Percentiles rank a stretch among this genome's conserved stretches.
phyloP scores from a whole-genome alignment of 1,284 basidiomycete genomes.

The Tilletia walkeri region DNA sequence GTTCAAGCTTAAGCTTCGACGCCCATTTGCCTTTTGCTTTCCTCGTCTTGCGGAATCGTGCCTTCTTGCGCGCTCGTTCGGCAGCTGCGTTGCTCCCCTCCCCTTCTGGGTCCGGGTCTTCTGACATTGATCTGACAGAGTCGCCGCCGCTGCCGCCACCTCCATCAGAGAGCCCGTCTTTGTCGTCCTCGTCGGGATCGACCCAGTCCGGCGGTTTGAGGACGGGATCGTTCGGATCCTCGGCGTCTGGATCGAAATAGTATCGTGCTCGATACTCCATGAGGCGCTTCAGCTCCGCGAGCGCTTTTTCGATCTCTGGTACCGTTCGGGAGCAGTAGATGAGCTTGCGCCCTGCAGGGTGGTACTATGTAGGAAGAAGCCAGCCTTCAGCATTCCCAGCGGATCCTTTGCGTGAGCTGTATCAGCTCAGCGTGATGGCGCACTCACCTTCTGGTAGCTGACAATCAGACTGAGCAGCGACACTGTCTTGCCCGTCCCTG shows the following conservation, averaged over 20 bases:
- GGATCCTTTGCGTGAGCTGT: not conserved
- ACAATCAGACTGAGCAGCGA: constrained; percentile 93
- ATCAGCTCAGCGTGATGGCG: not conserved
- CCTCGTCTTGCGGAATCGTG: constrained; percentile 48
- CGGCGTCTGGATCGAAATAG: constrained; percentile 59
- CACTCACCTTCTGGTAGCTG: constrained; percentile 85
- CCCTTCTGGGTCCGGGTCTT: not conserved
- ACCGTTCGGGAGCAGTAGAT: constrained; percentile 99
- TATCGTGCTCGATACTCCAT: constrained; percentile 75
- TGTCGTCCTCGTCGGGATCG: constrained; percentile 70
- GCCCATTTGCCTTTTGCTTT: constrained; percentile 10
- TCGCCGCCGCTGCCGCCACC: not conserved
- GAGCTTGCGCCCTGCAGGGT: constrained; percentile 85
- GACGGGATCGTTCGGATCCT: constrained; percentile 46
- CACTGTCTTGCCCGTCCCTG: constrained; percentile 95
- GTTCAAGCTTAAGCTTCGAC: constrained; percentile 13
- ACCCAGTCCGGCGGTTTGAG: constrained; percentile 54
- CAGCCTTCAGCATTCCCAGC: too few relatives aligned
- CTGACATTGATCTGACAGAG: not conserved
- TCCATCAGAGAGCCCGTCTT: constrained; percentile 20
- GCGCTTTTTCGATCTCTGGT: constrained; percentile 99
- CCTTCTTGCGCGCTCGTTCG: constrained; percentile 28
- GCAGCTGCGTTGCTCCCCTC: constrained; percentile 31
- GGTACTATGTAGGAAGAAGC: constrained; percentile 66
- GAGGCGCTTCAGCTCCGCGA: constrained; percentile 89